These are phyloP conservation scores for Dalechampia spathulata DNA, from an alignment of 441 rosid genomes.

Conservation along the genomic window DNA sequence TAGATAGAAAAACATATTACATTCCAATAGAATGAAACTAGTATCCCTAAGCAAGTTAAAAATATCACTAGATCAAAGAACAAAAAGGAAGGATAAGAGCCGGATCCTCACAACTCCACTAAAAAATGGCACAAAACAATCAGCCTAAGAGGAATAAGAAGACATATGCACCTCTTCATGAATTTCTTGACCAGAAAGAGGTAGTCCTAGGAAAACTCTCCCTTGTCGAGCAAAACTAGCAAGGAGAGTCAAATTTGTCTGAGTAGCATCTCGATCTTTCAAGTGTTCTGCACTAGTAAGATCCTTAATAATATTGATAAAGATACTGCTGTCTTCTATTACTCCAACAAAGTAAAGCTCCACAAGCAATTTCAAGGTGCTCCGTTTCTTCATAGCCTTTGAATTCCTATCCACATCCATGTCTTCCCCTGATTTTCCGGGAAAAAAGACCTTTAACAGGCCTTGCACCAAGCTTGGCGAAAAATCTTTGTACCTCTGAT, in stretches of 20 bases:
- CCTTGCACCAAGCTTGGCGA: slow-evolving; percentile 85
- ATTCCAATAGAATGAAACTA: not conserved
- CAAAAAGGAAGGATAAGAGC: not conserved
- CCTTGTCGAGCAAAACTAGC: slow-evolving; percentile 99
- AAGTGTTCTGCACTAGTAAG: slow-evolving; percentile 74
- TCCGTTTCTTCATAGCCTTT: slow-evolving; percentile 94
- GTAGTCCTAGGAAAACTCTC: slow-evolving; percentile 79
- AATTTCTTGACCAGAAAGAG: slow-evolving; percentile 73
- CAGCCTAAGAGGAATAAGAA: slow-evolving; percentile 1
- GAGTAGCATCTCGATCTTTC: slow-evolving; percentile 92
- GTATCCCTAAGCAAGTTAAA: not conserved
- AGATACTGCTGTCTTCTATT: slow-evolving; percentile 65
- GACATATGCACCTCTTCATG: slow-evolving; percentile 57
- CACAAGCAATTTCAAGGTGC: slow-evolving; percentile 79
- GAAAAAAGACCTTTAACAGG: slow-evolving; percentile 81
- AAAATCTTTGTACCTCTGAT: slow-evolving; percentile 93
- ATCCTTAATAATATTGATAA: slow-evolving; percentile 86
- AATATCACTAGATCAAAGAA: slow-evolving; percentile 1
- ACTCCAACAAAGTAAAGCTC: slow-evolving; percentile 97
- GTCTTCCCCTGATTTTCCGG: slow-evolving; percentile 92
- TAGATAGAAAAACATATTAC: not conserved
- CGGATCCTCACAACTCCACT: slow-evolving; percentile 2
- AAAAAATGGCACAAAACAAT: not conserved
- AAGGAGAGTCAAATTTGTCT: slow-evolving; percentile 87
- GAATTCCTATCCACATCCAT: slow-evolving; percentile 71